Evolutionary conservation across 2,329 filamentous ascomycete species (phyloP).

Genomic region (Colletotrichum siamense): DNA sequence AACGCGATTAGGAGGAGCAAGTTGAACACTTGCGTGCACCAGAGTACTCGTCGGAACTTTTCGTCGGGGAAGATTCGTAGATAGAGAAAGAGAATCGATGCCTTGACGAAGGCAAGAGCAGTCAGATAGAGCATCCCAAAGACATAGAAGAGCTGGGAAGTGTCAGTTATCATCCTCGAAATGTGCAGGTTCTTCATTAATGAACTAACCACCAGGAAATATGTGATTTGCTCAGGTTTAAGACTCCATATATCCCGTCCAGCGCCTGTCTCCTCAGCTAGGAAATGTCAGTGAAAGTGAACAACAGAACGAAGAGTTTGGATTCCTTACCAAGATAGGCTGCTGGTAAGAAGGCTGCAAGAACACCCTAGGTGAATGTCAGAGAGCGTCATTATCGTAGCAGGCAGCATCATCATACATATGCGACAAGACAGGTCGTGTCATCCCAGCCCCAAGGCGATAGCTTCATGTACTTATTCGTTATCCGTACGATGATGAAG

Average conservation of each 20-base stretch:
- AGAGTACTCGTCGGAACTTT: slow-evolving; percentile 27
- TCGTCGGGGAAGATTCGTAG: slow-evolving; percentile 37
- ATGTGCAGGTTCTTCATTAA: background rate
- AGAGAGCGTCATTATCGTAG: background rate
- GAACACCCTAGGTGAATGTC: background rate
- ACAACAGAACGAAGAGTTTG: background rate
- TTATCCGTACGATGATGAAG: background rate
- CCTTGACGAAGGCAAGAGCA: slow-evolving; percentile 37
- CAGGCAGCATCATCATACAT: background rate
- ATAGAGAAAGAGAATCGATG: slow-evolving; percentile 42
- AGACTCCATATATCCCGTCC: slow-evolving; percentile 29
- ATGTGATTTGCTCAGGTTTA: slow-evolving; percentile 29
- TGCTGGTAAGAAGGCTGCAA: background rate
- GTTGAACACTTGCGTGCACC: slow-evolving; percentile 22
- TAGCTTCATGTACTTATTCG: slow-evolving; percentile 13
- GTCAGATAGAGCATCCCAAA: slow-evolving; percentile 37
- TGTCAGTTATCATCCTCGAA: slow-evolving; percentile 27
- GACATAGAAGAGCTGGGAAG: slow-evolving; percentile 34
- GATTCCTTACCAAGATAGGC: background rate
- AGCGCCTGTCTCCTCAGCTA: background rate
- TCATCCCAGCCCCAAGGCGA: slow-evolving; percentile 16
- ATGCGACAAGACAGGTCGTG: slow-evolving; percentile 3
- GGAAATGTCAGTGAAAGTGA: background rate
- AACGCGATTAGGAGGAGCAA: slow-evolving; percentile 25
- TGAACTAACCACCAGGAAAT: background rate